phyloP scores from a whole-genome alignment of 2,329 filamentous ascomycete genomes.

The Scytalidium lignicola region DNA sequence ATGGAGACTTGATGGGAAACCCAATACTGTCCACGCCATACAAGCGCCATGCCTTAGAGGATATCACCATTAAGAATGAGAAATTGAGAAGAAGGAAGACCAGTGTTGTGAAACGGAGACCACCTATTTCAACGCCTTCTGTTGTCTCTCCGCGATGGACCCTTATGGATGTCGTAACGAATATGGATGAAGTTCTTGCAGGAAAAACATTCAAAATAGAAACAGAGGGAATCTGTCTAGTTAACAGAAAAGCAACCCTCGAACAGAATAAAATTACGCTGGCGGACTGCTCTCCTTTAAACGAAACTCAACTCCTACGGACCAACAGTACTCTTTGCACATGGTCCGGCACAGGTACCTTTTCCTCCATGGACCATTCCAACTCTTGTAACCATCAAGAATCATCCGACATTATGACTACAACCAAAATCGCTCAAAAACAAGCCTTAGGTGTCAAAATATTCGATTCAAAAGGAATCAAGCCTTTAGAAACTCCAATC shows the following conservation, averaged over 20 bases:
- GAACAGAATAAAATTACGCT: not conserved
- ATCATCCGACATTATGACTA: not conserved
- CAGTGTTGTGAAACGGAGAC: conserved; percentile 7
- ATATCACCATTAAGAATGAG: conserved; percentile 31
- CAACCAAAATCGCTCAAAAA: not conserved
- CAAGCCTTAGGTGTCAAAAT: not conserved
- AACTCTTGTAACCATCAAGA: too few species aligned
- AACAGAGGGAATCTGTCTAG: conserved; percentile 21
- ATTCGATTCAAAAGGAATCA: not conserved
- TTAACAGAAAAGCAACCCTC: conserved; percentile 15
- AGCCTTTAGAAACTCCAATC: not conserved
- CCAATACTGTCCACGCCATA: conserved; percentile 13
- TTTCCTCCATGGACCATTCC: too few species aligned
- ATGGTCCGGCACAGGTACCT: too few species aligned
- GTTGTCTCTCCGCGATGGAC: conserved; percentile 42
- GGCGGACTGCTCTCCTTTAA: not conserved
- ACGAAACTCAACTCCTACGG: not conserved
- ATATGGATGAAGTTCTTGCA: conserved; percentile 52
- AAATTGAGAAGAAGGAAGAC: conserved; percentile 34
- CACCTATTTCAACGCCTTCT: conserved; percentile 12
- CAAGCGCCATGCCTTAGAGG: not conserved
- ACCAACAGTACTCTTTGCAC: too few species aligned
- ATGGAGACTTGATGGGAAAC: conserved; percentile 25
- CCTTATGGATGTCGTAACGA: conserved; percentile 49
- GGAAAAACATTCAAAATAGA: conserved; percentile 52